These are phyloP conservation scores for Sherardia arvensis DNA, from an alignment of 257 asterid genomes.

Conservation along the genomic window DNA sequence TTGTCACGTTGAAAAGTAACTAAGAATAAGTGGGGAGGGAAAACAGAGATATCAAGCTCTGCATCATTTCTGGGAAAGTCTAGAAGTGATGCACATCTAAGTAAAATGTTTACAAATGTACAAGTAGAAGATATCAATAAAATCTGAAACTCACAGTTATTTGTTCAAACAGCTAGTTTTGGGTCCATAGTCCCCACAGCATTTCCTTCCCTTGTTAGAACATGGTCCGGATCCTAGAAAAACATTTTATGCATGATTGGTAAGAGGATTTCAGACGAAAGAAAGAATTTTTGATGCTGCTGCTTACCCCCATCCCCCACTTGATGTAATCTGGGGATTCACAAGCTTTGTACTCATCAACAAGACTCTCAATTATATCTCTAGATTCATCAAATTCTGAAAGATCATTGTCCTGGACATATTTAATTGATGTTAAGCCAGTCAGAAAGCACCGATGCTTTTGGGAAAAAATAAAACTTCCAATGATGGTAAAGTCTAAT, in stretches of 20 bases:
- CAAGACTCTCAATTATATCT: slow-evolving; percentile 91
- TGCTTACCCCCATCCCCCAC: slow-evolving; percentile 95
- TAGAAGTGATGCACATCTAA: not conserved
- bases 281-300: not conserved
- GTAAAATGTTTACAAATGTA: not conserved
- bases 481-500: not conserved
- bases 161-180: slow-evolving; percentile 37
- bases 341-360: slow-evolving; percentile 99
- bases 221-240: slow-evolving; percentile 71
- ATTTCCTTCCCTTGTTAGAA: slow-evolving; percentile 73
- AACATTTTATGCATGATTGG: slow-evolving; percentile 4
- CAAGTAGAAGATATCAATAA: not conserved
- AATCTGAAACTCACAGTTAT: slow-evolving; percentile 1
- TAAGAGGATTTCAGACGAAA: not conserved
- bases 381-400: slow-evolving; percentile 98
- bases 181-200: slow-evolving; percentile 70
- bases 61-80: not conserved
- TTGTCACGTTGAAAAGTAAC: too few species aligned
- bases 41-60: too few species aligned
- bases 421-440: slow-evolving; percentile 6
- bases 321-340: slow-evolving; percentile 99
- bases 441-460: not conserved
- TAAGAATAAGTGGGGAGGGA: too few species aligned
- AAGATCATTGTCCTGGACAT: slow-evolving; percentile 86
- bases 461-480: not conserved